phyloP scores from a whole-genome alignment of 352 stramenopile genomes.

The Blastocystis sp. region DNA sequence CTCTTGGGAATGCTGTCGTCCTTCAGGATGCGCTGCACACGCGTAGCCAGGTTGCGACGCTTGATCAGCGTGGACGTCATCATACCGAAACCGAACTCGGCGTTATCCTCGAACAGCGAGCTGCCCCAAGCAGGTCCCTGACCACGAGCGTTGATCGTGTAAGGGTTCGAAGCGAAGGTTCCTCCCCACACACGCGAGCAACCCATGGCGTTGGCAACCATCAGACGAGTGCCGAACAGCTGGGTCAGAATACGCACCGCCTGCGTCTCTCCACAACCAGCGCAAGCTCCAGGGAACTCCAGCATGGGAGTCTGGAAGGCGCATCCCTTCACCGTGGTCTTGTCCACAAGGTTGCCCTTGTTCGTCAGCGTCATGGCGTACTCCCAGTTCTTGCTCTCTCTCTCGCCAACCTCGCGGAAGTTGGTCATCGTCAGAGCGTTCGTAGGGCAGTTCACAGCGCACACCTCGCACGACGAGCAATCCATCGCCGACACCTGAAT shows the following conservation, averaged over 20 bases:
- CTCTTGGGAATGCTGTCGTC: conserved; percentile 57
- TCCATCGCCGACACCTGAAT: conserved; percentile 65
- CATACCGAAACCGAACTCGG: conserved; percentile 62
- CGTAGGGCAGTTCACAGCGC: conserved; percentile 64
- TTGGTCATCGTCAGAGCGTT: conserved; percentile 63
- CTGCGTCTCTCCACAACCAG: conserved; percentile 64
- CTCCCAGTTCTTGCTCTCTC: conserved; percentile 63
- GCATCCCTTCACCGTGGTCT: conserved; percentile 63
- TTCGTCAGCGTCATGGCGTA: conserved; percentile 63
- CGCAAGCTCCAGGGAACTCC: conserved; percentile 65
- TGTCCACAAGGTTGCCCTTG: conserved; percentile 63
- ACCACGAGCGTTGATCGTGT: conserved; percentile 61
- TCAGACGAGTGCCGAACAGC: conserved; percentile 66
- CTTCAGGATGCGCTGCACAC: conserved; percentile 61
- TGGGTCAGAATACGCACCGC: conserved; percentile 66
- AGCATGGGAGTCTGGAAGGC: conserved; percentile 65
- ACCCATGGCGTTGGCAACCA: conserved; percentile 67
- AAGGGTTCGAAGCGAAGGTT: conserved; percentile 65
- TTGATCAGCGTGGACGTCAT: conserved; percentile 62
- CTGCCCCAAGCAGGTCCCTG: conserved; percentile 62
- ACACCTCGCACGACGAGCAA: conserved; percentile 65
- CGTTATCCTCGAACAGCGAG: conserved; percentile 67
- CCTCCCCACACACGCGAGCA: conserved; percentile 65
- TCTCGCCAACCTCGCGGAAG: conserved; percentile 60
- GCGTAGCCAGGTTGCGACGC: conserved; percentile 61